Percentiles rank a stretch among this genome's conserved stretches.
Evolutionary conservation across 2,329 filamentous ascomycete genomes (phyloP).

Genomic region (Diaporthe longicolla): DNA sequence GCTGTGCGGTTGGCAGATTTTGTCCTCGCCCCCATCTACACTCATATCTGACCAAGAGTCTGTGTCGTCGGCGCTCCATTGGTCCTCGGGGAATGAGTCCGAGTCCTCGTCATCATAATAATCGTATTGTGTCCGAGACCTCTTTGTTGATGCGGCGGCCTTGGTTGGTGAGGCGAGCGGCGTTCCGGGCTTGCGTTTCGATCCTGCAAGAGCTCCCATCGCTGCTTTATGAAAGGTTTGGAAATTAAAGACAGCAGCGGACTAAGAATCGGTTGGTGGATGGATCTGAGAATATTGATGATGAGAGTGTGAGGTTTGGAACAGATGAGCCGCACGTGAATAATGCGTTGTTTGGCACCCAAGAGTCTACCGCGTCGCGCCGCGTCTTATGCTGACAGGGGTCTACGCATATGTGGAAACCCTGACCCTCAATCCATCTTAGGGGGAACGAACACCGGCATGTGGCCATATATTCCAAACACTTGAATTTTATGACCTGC

Average conservation of each 20-base stretch:
- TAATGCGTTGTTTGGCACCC: slow-evolving; percentile 28
- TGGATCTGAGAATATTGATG: background rate
- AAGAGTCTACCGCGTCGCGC: slow-evolving; percentile 21
- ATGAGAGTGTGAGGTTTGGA: slow-evolving; percentile 7
- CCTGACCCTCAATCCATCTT: background rate
- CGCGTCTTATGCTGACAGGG: slow-evolving; percentile 12
- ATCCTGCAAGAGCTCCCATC: slow-evolving; percentile 27
- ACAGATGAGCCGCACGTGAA: slow-evolving; percentile 2
- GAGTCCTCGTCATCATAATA: slow-evolving; percentile 39
- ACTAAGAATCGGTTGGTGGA: too few relatives aligned
- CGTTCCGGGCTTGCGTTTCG: slow-evolving; percentile 38
- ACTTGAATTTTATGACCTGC: background rate
- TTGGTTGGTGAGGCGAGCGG: slow-evolving; percentile 39
- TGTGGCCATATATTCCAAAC: background rate
- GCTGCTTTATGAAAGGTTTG: background rate
- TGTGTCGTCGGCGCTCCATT: slow-evolving; percentile 30
- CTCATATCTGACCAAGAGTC: slow-evolving; percentile 34
- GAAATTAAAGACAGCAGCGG: background rate
- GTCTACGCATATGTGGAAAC: background rate
- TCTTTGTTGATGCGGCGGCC: slow-evolving; percentile 34
- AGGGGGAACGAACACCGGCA: background rate
- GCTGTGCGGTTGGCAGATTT: background rate
- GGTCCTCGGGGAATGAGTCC: slow-evolving; percentile 5
- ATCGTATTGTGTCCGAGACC: slow-evolving; percentile 38
- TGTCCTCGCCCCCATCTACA: slow-evolving; percentile 25